Conservation (phyloP, 192 early-diverging fungal species). For the Phlyctochytrium planicorne region DNA sequence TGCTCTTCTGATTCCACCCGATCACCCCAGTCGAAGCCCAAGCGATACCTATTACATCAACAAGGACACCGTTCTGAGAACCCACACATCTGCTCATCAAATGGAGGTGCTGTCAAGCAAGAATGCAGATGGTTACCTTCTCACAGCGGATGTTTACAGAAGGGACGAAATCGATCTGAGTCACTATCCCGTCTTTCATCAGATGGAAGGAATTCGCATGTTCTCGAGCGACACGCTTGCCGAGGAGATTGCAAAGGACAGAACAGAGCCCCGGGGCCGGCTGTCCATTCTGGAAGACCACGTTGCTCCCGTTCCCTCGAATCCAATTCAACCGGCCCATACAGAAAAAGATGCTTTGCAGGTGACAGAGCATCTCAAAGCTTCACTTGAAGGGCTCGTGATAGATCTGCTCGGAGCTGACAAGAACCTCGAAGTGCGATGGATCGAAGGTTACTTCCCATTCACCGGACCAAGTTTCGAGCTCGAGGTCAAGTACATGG, state of each 20-base stretch:
- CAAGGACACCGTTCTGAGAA: constrained; percentile 71
- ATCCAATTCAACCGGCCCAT: constrained; percentile 78
- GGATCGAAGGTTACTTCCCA: constrained; percentile 94
- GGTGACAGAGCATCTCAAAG: constrained; percentile 70
- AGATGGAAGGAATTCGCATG: constrained; percentile 91
- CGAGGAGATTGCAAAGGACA: background rate
- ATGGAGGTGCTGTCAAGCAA: constrained; percentile 67
- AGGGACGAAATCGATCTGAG: constrained; percentile 93
- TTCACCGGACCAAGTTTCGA: constrained; percentile 97
- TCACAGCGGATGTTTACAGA: constrained; percentile 97
- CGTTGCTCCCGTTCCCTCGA: constrained; percentile 18
- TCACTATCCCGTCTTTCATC: constrained; percentile 98
- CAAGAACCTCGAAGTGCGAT: constrained; percentile 74
- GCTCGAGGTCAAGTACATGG: constrained; percentile 91
- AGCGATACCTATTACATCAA: constrained; percentile 97
- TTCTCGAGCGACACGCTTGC: constrained; percentile 48
- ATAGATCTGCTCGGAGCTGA: constrained; percentile 63
- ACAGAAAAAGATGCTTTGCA: constrained; percentile 53
- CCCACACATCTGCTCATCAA: constrained; percentile 96
- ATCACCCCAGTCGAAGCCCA: constrained; percentile 78
- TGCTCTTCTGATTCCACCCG: constrained; percentile 73
- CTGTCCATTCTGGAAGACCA: background rate
- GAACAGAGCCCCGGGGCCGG: background rate
- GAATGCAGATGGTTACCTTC: constrained; percentile 47
- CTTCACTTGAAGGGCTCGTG: constrained; percentile 82